Evolutionary conservation across 306 rosid species (phyloP), one percentile per base, ranked within the genome.

Genomic region (Carpinus viminea): DNA sequence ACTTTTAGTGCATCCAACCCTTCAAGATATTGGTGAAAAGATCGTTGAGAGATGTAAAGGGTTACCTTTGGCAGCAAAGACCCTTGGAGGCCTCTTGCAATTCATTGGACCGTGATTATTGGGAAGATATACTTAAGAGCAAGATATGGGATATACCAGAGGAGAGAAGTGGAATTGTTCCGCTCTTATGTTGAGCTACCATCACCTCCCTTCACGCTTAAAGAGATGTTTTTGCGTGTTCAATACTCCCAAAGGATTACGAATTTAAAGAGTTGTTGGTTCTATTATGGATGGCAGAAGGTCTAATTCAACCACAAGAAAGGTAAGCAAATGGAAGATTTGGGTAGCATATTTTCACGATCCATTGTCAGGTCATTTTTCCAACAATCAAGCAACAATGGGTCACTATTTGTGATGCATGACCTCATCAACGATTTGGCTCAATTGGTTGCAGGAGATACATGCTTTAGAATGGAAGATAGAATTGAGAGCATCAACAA

Each of bases 361-460:
- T 36, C 0, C 41, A 3, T 3, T 0, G 5, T 16, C 1, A 1
- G 72, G 15, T 66, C 72, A 0, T 4, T 66, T 38, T 66, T 38
- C 4, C 72, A 68, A 68, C 26, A 8, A 7, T 38, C 48, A 1
- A 36, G 6, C 0, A 1, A 1, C 26, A 24, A 17, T 0, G 0
- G 9, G 0, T 43, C 72, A 41, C 2, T 28, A 10, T 46, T 2
- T 0, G 1, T 15, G 21, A 78, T 78, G 51, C 76, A 78, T 7
- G 81, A 77, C n/a, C 3, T 77, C 0, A 7, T 77, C 2, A 73
- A 77, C 8, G 75, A 78, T 78, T 11, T 70, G 1, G 76, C 71
- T 3, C 70, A 1, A 17, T 26, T 4, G 6, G 48, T 46, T 0
- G 48, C 15, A 5, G 51, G 48, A 4, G 12, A 26, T 0, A 20